phyloP scores from a whole-genome alignment of 2,329 filamentous ascomycete species.

The Calonectria multiphialidica region DNA sequence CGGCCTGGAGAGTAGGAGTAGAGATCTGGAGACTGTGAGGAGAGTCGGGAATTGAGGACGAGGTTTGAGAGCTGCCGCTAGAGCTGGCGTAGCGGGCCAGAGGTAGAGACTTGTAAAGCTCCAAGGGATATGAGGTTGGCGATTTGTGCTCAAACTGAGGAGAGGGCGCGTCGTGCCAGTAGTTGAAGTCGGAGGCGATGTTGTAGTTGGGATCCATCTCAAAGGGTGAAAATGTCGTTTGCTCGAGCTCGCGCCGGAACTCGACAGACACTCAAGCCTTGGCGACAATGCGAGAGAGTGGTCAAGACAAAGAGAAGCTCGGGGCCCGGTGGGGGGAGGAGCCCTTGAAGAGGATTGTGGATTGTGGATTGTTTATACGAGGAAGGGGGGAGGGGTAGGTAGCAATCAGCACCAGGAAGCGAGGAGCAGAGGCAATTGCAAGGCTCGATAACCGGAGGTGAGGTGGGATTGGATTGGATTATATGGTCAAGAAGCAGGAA shows the following conservation, averaged over 20 bases:
- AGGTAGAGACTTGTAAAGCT: constrained; percentile 41
- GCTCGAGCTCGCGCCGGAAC: constrained; percentile 17
- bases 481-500: constrained; percentile 17
- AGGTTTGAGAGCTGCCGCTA: constrained; percentile 42
- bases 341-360: neutral
- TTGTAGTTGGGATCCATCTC: constrained; percentile 36
- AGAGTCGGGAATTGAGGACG: constrained; percentile 43
- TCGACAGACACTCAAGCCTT: constrained; percentile 10
- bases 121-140: constrained; percentile 29
- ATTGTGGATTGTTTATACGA: constrained; percentile 6
- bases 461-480: constrained; percentile 28
- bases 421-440: constrained; percentile 25
- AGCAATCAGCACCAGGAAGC: constrained; percentile 15
- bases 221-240: neutral
- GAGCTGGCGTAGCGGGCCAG: constrained; percentile 46
- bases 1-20: constrained; percentile 16
- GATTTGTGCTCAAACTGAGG: constrained; percentile 36
- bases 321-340: neutral
- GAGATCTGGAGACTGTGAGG: constrained; percentile 36
- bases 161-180: constrained; percentile 31
- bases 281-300: neutral
- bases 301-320: constrained; percentile 9
- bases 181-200: constrained; percentile 25
- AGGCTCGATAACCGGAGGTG: constrained; percentile 23
- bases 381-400: constrained; percentile 15